Conservation (phyloP, 257 asterid species). For the Agastache rugosa region DNA sequence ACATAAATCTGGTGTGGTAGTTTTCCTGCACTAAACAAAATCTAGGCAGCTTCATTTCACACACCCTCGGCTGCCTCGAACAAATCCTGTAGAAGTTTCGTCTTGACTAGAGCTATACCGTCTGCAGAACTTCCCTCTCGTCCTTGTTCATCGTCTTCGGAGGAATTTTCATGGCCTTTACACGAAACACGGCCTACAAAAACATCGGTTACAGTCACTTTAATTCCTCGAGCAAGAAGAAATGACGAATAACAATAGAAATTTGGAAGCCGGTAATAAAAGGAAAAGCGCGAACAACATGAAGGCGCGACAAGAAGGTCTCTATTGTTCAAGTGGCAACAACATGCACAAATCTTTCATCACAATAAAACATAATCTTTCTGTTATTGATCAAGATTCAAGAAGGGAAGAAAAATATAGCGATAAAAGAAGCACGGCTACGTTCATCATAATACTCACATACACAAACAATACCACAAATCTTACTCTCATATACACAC, state of each 20-base stretch:
- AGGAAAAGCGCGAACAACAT: no score
- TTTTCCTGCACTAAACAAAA: conserved; percentile 41
- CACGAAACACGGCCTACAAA: conserved; percentile 68
- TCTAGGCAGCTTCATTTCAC: conserved; percentile 41
- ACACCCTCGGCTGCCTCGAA: conserved; percentile 39
- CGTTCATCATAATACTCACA: no score
- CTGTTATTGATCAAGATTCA: no score
- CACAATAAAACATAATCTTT: no score
- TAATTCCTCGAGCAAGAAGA: neutral
- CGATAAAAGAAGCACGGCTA: no score
- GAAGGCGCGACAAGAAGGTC: no score
- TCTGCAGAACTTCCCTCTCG: conserved; percentile 48
- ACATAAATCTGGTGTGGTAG: conserved; percentile 9
- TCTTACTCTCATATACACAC: no score
- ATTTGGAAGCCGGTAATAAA: neutral
- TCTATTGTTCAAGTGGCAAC: no score
- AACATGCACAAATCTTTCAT: no score
- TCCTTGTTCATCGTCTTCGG: conserved; percentile 38
- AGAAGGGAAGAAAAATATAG: no score
- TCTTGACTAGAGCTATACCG: conserved; percentile 36
- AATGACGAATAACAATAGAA: neutral
- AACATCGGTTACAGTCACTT: neutral
- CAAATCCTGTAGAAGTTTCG: conserved; percentile 50
- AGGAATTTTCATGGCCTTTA: conserved; percentile 69
- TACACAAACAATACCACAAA: no score